phyloP scores from a whole-genome alignment of 257 asterid species.

The Solanum neorickii region DNA sequence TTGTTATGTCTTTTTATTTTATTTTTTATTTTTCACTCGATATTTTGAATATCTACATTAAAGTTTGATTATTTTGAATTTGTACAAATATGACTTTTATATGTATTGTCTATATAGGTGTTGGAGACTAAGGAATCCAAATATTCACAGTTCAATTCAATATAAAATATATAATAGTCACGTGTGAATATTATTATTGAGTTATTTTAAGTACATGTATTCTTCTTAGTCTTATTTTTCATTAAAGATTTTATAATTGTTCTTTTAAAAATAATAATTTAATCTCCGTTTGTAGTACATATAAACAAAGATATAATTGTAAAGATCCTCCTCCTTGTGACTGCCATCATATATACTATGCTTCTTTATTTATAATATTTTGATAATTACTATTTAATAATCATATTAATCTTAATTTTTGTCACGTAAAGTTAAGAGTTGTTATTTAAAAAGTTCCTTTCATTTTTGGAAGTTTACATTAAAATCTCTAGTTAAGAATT shows the following conservation, averaged over 20 bases:
- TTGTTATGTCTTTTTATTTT: background rate
- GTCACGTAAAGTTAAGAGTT: background rate
- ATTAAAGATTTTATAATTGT: background rate
- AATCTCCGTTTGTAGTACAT: background rate
- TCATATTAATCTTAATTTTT: no score
- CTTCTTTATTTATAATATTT: no score
- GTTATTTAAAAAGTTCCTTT: background rate
- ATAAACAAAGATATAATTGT: no score
- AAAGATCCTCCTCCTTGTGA: no score
- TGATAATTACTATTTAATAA: no score
- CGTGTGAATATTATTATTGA: background rate
- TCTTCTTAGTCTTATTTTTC: background rate
- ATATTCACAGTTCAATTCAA: background rate
- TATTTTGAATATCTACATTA: no score
- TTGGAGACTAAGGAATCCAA: background rate
- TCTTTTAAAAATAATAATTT: no score
- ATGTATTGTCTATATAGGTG: background rate
- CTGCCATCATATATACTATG: no score
- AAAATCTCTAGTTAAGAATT: background rate
- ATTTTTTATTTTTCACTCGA: background rate
- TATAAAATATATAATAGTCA: background rate
- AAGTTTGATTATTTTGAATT: no score
- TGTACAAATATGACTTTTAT: rapidly evolving
- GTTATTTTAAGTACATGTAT: background rate
- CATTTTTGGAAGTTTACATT: background rate